Base-by-base conservation (phyloP, 805 yeast genomes). In the Brettanomyces bruxellensis region DNA sequence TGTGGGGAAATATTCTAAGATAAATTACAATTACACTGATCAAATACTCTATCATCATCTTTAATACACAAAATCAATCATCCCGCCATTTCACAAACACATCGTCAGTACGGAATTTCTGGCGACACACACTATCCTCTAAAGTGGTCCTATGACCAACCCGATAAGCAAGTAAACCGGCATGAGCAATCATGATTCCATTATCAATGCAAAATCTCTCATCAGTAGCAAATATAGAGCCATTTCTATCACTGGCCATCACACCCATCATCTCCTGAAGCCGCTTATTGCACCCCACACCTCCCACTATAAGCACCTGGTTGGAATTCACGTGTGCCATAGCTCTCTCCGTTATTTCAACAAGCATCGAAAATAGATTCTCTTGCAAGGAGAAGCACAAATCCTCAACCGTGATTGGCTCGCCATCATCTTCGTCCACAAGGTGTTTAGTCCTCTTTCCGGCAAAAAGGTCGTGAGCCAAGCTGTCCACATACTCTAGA, bases 181-280 rank as follows among this genome's bases (percentile, higher is more conserved):
- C 98, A 58, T 93, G 99, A 0, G 99, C 99, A 57, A 93, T 93
- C 99, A 93, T 93, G 36, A 91, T 93, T 9, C 99, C 99, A 59
- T 93, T 93, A 61, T 93, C 99, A 40, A 93, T 93, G 66, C 99
- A 93, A 61, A 93, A 91, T 48, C 98, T 68, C 60, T 93, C 98
- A 64, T 93, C 99, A 0, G 99, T 93, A 3, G 99, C 96, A 61
- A 73, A 88, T 3, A 93, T 83, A n/a, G 78, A 73, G 0, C 98
- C 98, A 53, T 81, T 80, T 52, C 99, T 71, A 57, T 90, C 98
- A 40, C 73, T 64, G 22, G 91, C 95, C 99, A 93, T 93, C 41
- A 75, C 66, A n/a, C 76, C 86, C 99, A 93, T 93, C 99, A 93
- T 93, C 56, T 86, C 81, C 61, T 93, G 99, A 49, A 93, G 68